Percentiles rank a stretch among this genome's conserved stretches.
Conservation (phyloP, 2,329 filamentous ascomycete genomes). For the Fusarium chlamydosporum region DNA sequence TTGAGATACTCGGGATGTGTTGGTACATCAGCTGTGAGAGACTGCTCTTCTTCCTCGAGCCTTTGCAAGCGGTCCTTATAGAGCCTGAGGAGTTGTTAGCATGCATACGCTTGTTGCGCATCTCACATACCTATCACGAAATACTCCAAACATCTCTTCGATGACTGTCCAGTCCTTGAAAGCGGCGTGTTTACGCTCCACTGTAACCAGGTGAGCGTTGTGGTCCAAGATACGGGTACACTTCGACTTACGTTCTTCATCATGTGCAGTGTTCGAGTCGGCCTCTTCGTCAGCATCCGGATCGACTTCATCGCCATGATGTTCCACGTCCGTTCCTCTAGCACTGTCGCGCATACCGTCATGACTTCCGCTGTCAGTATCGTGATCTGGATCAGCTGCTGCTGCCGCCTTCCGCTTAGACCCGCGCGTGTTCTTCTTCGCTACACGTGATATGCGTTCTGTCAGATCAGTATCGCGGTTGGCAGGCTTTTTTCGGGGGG, state of each 20-base stretch:
- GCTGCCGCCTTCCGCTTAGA: slow-evolving; percentile 57
- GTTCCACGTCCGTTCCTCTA: slow-evolving; percentile 60
- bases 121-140: slow-evolving; percentile 78
- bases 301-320: slow-evolving; percentile 68
- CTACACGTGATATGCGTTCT: slow-evolving; percentile 54
- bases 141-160: slow-evolving; percentile 88
- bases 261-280: slow-evolving; percentile 71
- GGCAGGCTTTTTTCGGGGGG: slow-evolving; percentile 49
- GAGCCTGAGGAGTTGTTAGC: slow-evolving; percentile 63
- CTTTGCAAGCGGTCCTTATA: slow-evolving; percentile 90
- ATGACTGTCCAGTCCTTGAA: slow-evolving; percentile 84
- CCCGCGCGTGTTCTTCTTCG: slow-evolving; percentile 60
- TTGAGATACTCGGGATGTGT: slow-evolving; percentile 93
- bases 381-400: slow-evolving; percentile 51
- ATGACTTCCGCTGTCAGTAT: slow-evolving; percentile 53
- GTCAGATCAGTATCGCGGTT: slow-evolving; percentile 52
- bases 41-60: slow-evolving; percentile 78
- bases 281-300: slow-evolving; percentile 71
- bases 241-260: slow-evolving; percentile 71
- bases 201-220: slow-evolving; percentile 60
- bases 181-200: slow-evolving; percentile 82
- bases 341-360: slow-evolving; percentile 55
- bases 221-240: slow-evolving; percentile 12
- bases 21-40: slow-evolving; percentile 70
- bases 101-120: slow-evolving; percentile 10